Percentiles rank a stretch among this genome's conserved stretches.
phyloP scores from a whole-genome alignment of 2,329 filamentous ascomycete genomes.

The Colletotrichum horii region DNA sequence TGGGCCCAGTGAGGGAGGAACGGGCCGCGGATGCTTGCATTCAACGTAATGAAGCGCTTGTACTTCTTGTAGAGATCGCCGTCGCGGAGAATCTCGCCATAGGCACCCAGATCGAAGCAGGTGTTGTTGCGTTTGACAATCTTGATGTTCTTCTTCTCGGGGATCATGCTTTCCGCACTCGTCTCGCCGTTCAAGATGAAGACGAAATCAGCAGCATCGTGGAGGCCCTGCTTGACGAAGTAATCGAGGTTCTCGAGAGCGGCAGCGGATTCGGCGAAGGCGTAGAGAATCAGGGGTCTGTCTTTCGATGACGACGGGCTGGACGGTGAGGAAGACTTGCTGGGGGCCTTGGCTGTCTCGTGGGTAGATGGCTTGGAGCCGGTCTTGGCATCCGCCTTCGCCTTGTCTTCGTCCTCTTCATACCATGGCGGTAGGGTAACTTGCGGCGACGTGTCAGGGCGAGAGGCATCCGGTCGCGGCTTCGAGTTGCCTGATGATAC shows the following conservation, averaged over 20 bases:
- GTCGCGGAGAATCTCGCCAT: slow-evolving; percentile 36
- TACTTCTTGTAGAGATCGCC: slow-evolving; percentile 38
- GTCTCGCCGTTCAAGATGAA: slow-evolving; percentile 43
- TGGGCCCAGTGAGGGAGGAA: slow-evolving; percentile 39
- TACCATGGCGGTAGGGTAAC: background rate
- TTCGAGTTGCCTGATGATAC: background rate
- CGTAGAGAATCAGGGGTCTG: slow-evolving; percentile 37
- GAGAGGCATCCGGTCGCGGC: background rate
- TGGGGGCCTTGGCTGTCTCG: background rate
- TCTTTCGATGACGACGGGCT: background rate
- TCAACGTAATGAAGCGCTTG: slow-evolving; percentile 39
- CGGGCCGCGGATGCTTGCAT: slow-evolving; percentile 39
- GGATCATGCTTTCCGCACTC: slow-evolving; percentile 29
- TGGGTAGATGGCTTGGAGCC: background rate
- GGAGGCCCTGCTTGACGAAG: slow-evolving; percentile 40
- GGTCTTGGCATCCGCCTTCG: background rate
- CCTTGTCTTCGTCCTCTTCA: background rate
- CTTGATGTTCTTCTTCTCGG: slow-evolving; percentile 33
- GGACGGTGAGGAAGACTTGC: background rate
- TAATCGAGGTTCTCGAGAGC: slow-evolving; percentile 37
- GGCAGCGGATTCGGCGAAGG: slow-evolving; percentile 37
- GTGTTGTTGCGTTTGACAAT: slow-evolving; percentile 33
- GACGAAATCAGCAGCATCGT: slow-evolving; percentile 41
- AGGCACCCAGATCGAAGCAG: slow-evolving; percentile 40
- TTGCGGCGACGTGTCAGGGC: background rate